Evolutionary conservation across 129 eudicot species (phyloP).

Genomic region (Sambucus nigra): DNA sequence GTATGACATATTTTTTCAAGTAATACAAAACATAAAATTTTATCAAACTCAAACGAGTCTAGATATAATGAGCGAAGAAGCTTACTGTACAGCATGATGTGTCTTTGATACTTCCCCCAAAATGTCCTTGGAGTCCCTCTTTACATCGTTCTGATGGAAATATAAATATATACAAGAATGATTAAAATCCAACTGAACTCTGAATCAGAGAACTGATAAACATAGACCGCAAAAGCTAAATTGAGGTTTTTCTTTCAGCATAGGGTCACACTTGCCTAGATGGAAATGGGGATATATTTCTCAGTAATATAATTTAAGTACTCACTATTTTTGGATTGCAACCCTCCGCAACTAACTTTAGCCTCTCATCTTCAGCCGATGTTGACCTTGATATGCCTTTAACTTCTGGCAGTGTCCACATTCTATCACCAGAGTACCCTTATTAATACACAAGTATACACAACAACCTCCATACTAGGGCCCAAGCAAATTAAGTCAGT

Average conservation of each 20-base stretch:
- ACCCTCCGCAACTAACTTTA: slow-evolving; percentile 53
- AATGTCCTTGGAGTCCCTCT: slow-evolving; percentile 33
- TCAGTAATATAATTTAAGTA: background rate
- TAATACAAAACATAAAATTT: background rate
- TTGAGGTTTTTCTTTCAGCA: background rate
- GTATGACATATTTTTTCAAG: background rate
- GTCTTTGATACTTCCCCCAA: slow-evolving; percentile 58
- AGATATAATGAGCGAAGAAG: slow-evolving; percentile 1
- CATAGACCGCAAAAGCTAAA: background rate
- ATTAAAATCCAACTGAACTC: background rate
- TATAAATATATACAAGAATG: background rate
- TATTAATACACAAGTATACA: background rate
- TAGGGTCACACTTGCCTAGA: background rate
- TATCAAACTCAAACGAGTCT: background rate
- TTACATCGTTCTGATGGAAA: slow-evolving; percentile 31
- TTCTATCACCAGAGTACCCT: slow-evolving; percentile 31
- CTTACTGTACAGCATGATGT: slow-evolving; percentile 61
- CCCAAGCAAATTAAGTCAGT: background rate
- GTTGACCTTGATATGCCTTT: slow-evolving; percentile 41
- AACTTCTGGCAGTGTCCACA: slow-evolving; percentile 80
- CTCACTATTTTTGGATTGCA: slow-evolving; percentile 56
- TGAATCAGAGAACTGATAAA: background rate
- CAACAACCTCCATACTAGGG: background rate
- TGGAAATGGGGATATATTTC: background rate
- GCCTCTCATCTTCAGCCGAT: slow-evolving; percentile 38